Base-by-base conservation (phyloP, 257 asterid genomes). In the Plantago ovata region DNA sequence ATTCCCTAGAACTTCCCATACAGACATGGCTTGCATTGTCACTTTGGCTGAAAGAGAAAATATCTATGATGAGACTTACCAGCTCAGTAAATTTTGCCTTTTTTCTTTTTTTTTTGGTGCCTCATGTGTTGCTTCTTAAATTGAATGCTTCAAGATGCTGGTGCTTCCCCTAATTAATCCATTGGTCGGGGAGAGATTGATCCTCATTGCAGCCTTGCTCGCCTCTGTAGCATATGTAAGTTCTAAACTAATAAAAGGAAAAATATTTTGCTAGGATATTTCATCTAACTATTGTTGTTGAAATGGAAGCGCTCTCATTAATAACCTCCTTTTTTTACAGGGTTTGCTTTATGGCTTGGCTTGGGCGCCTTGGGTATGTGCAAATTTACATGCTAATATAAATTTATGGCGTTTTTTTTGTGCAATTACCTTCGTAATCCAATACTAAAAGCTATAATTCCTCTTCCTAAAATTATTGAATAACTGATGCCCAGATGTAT, bases 321-420 rank as follows among this genome's bases (percentile, higher is more conserved):
- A 41, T 13, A 57, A 21, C 9, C 9, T 6, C 21, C 63, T 59
- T 53, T 63, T 45, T 60, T 33, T 48, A 60, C 85, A 90, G 98
- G 98, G 95, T 66, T 61, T 87, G 68, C 77, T 87, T n/a, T 85
- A 83, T 60, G 98, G 98, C 56, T 77, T 85, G 78, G 98, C 98
- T 21, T 91, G 96, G 98, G 95, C 98, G 45, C 73, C 98, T 18
- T 91, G 96, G 98, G 98, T 90, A 76, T 13, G 75, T 41, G 41
- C n/a, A 9, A 22, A 48, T 61, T 55, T 36, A 22, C 61, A 12
- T 13, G 32, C 5, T 5, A 24, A 24, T 24, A 24, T 24, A 24
- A 24, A 2, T 24, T 24, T 24, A 24, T 24, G 32, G 32, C 32
- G 5, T 24, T 5, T 24, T 24, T 24, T 24, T 5, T 24, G n/a